phyloP scores from a whole-genome alignment of 371 early-diverging fungal genomes.

The Zychaea mexicana region DNA sequence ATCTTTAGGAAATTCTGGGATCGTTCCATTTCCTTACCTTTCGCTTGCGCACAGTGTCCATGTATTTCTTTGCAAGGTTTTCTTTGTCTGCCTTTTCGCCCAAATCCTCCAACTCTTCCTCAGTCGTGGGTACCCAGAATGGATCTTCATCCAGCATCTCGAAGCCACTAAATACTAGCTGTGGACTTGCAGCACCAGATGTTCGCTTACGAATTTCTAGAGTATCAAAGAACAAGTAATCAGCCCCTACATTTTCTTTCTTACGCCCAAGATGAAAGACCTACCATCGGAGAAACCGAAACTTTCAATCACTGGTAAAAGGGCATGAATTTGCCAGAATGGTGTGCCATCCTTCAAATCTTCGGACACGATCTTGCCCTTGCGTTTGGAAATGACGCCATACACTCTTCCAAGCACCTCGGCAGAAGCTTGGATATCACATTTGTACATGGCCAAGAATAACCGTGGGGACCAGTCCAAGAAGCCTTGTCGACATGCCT shows the following conservation, averaged over 20 bases:
- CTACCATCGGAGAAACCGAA: conserved; percentile 98
- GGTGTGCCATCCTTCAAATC: conserved; percentile 96
- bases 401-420: conserved; percentile 97
- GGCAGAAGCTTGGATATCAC: conserved; percentile 93
- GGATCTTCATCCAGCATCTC: conserved; percentile 94
- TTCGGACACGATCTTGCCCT: conserved; percentile 88
- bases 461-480: conserved; percentile 94
- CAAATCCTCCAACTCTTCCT: conserved; percentile 96
- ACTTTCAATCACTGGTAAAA: conserved; percentile 97
- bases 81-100: conserved; percentile 96
- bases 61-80: conserved; percentile 93
- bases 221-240: background rate
- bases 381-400: conserved; percentile 85
- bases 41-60: conserved; percentile 92
- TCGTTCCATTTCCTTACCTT: conserved; percentile 66
- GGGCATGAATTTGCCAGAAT: conserved; percentile 89
- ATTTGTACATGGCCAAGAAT: conserved; percentile 93
- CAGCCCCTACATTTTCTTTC: background rate
- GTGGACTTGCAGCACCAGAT: conserved; percentile 94
- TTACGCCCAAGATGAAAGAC: background rate
- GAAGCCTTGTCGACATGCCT: conserved; percentile 84
- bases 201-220: conserved; percentile 91
- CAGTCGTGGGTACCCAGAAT: conserved; percentile 97
- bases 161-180: conserved; percentile 91
- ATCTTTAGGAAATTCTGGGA: too few species aligned